phyloP scores from a whole-genome alignment of 108 stramenopile species.

The Chaetoceros tenuissimus region DNA sequence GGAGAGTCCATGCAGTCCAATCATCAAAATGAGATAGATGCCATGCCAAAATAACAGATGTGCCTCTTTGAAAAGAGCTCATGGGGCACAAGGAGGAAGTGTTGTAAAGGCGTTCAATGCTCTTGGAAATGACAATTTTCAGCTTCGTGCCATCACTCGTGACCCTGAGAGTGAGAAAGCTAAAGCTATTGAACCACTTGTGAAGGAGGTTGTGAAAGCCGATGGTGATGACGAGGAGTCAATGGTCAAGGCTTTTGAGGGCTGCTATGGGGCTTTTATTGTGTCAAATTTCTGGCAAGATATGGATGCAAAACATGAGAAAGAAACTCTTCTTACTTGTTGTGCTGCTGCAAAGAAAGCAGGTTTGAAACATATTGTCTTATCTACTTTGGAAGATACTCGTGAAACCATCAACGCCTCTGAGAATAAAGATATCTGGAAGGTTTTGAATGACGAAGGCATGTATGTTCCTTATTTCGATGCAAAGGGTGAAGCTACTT shows the following conservation, averaged over 20 bases:
- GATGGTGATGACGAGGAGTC: conserved; percentile 7
- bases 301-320: conserved; percentile 1
- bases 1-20: conserved; percentile 96
- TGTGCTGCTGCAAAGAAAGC: neutral
- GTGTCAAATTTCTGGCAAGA: conserved; percentile 15
- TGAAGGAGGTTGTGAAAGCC: neutral
- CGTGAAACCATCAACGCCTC: too few relatives aligned
- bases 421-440: too few relatives aligned
- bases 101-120: conserved; percentile 4
- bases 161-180: conserved; percentile 10
- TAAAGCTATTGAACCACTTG: conserved; percentile 4
- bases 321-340: neutral
- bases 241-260: conserved; percentile 1
- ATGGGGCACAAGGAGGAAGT: conserved; percentile 4
- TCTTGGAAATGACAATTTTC: neutral
- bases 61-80: too few relatives aligned
- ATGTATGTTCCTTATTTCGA: conserved; percentile 12
- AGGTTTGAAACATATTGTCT: conserved; percentile 1
- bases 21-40: conserved; percentile 85
- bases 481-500: conserved; percentile 8
- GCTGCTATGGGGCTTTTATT: conserved; percentile 12
- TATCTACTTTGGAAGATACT: conserved; percentile 1
- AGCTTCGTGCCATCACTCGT: conserved; percentile 9
- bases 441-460: too few relatives aligned
- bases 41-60: conserved; percentile 91